Evolutionary conservation across 208 protist species (phyloP).

Genomic region (Zelonia costaricensis): DNA sequence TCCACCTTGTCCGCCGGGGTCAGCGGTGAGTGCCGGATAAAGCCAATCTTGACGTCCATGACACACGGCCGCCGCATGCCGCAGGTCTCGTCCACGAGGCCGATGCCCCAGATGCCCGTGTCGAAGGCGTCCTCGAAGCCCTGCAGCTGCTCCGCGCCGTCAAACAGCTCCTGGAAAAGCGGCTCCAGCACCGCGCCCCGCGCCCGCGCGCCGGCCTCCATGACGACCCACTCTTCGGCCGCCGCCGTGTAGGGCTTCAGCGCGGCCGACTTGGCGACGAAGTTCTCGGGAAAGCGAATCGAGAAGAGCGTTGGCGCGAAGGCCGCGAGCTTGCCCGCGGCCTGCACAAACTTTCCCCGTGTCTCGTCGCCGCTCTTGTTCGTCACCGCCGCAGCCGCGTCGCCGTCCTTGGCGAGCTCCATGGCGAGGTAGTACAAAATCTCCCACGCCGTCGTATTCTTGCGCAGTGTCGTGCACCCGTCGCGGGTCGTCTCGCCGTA

Average conservation of each 20-base stretch:
- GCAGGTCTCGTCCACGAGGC: conserved; percentile 60
- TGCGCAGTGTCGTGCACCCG: conserved; percentile 52
- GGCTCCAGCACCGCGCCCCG: conserved; percentile 9
- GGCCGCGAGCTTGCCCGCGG: conserved; percentile 16
- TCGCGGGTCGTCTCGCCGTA: conserved; percentile 44
- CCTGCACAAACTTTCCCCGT: conserved; percentile 20
- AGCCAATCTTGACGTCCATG: conserved; percentile 83
- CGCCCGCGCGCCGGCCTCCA: conserved; percentile 27
- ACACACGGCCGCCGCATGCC: conserved; percentile 46
- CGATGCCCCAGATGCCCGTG: conserved; percentile 46
- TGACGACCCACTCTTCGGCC: conserved; percentile 30
- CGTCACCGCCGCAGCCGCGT: not conserved
- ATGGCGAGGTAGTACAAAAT: conserved; percentile 63
- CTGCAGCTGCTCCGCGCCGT: conserved; percentile 22
- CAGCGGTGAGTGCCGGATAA: conserved; percentile 66
- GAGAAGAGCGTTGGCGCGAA: conserved; percentile 23
- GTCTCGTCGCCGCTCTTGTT: not conserved
- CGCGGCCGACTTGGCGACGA: conserved; percentile 12
- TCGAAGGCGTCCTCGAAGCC: conserved; percentile 43
- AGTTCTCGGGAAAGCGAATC: conserved; percentile 28
- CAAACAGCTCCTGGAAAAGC: conserved; percentile 45
- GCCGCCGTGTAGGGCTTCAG: conserved; percentile 7
- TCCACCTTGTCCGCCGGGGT: conserved; percentile 54
- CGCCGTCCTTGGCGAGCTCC: conserved; percentile 20
- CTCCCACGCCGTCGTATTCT: conserved; percentile 74